Evolutionary conservation across 1,284 basidiomycete genomes (phyloP), one percentile per base, ranked within the genome.

Genomic region (Phellopilus nigrolimitatus): DNA sequence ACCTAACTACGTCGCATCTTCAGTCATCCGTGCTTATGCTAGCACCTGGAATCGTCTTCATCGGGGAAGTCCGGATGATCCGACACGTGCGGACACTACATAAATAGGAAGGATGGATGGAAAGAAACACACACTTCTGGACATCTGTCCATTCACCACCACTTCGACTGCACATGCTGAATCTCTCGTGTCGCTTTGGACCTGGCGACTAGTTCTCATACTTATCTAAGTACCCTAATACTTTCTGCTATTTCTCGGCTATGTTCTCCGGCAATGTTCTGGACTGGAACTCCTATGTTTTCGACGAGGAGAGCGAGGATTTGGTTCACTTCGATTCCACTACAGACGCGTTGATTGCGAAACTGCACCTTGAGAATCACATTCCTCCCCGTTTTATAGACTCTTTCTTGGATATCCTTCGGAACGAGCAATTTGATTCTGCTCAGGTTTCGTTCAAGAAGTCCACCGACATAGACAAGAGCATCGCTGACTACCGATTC

Each of bases 361-460:
- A 47, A 12, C 46, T 47, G 19, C 46, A 47, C 37, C 21, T 47
- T 7, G 33, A 47, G 21, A 19, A 19, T 24, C 46, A 38, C 8
- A 47, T 47, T 24, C 46, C 46, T 7, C 24, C 46, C 2, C 46
- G 33, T 28, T 47, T 38, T 37, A 47, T 47, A 12, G 36, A 47
- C 15, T 8, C 46, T 3, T 47, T 47, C 19, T 21, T 47, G 4
- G 31, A 37, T 3, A 13, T 47, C 1, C n/a, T 47, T 9, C 31
- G 24, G 12, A 36, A 28, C 21, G 12, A 21, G 34, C 34, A 47
- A 7, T 47, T 47, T 34, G 27, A 47, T 8, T n/a, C 36, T 15
- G 21, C 21, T 12, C 12, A 47, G 46, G 12, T 47, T 8, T 36
- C 34, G 5, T 47, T 47, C 34, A n/a, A 15, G 3, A 17, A 21